Base-by-base conservation (phyloP, 352 stramenopile species). In the Globisporangium irregulare region DNA sequence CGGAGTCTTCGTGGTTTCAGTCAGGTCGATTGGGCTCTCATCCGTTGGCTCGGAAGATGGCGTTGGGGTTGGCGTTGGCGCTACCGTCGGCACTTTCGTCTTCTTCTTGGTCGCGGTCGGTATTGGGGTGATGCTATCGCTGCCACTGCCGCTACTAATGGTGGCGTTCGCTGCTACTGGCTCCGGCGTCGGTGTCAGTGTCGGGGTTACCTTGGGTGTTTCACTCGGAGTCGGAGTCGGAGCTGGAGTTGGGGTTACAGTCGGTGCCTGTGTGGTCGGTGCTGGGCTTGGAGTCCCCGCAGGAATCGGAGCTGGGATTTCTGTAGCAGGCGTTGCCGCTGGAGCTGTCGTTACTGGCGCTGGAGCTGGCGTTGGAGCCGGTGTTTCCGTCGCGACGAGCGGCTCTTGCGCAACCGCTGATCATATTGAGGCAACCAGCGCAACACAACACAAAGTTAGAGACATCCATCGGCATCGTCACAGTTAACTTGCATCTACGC, bases 371-470 rank as follows among this genome's bases (percentile, higher is more conserved):
- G 46, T 38, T 14, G 32, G 22, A 24, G 18, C 55, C 2, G 55
- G 24, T 1, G 56, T 22, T 41, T 38, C 18, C n/a, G 24, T n/a
- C 10, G n/a, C 22, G n/a, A 15, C 38, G 4, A 36, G 18, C 36
- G 55, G 53, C 5, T 62, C 57, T 38, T 70, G 65, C 4, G 65
- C 65, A n/a, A 68, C 20, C 63, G 24, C 63, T 63, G 41, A 9
- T 12, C 5, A 67, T 20, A 27, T 20, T 14, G 15, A 51, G 18
- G 6, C 6, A 61, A 2, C 4, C 25, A 10, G 22, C 60, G 53
- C 48, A 34, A 36, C 32, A 36, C 32, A 36, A 38, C 32, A 32
- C 29, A 18, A 46, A 29, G 32, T 51, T 15, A 66, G 34, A 66
- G 34, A n/a, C 46, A 25, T 7, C 50, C 15, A 50, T 50, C 43